These are phyloP conservation scores for Trichoderma endophyticum DNA, from an alignment of 2,329 filamentous ascomycete species.

Conservation along the genomic window DNA sequence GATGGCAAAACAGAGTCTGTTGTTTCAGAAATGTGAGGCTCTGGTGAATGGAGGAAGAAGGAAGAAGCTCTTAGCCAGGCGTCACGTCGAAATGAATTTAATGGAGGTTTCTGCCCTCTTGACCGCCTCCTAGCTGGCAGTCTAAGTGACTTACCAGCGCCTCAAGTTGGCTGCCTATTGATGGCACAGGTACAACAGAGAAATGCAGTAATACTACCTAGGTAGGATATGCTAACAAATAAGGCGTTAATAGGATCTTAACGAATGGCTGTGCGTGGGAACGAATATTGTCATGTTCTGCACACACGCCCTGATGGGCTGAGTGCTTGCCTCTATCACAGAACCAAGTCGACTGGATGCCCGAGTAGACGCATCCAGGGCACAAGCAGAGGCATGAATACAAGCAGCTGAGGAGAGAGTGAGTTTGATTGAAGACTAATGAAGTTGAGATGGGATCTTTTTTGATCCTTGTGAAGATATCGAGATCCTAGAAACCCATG, in stretches of 20 bases:
- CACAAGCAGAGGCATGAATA: not conserved
- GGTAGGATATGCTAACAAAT: too few species aligned
- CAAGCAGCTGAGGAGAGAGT: accelerated
- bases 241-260: not conserved
- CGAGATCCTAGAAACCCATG: not conserved
- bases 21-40: not conserved
- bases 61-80: not conserved
- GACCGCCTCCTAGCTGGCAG: not conserved
- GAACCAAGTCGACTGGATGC: not conserved
- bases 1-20: not conserved
- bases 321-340: not conserved
- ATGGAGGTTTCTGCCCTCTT: not conserved
- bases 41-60: not conserved
- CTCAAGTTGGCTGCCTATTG: not conserved
- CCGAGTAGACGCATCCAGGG: not conserved
- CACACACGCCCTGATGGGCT: not conserved
- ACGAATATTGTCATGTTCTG: not conserved
- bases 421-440: not conserved
- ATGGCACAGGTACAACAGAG: not conserved
- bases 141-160: not conserved
- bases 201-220: not conserved
- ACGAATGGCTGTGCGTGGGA: not conserved
- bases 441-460: not conserved
- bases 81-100: not conserved
- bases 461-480: not conserved